These are phyloP conservation scores for Rhodotorula babjevae DNA, from an alignment of 768 basidiomycete genomes.

Conservation along the genomic window DNA sequence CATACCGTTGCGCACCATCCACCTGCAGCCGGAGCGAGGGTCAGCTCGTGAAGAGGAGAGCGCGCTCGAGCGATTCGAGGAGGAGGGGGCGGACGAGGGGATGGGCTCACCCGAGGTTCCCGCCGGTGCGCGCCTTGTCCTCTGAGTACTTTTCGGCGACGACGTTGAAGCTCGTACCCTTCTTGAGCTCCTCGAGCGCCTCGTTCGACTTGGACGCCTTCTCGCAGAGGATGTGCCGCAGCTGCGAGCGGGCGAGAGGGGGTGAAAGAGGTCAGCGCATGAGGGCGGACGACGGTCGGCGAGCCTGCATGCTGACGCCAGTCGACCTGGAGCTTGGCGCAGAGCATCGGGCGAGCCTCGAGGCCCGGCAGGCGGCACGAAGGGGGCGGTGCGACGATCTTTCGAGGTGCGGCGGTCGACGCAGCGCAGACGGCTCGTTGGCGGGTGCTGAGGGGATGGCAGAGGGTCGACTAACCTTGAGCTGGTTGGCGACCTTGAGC, in stretches of 20 bases:
- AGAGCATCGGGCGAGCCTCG: too few species aligned
- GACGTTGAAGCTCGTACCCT: slow-evolving; percentile 16
- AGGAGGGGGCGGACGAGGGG: not conserved
- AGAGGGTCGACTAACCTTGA: too few species aligned
- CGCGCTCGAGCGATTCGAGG: not conserved
- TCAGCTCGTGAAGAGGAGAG: too few species aligned
- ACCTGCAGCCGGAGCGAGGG: not conserved
- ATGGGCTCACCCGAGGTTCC: slow-evolving; percentile 8
- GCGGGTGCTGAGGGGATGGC: too few species aligned
- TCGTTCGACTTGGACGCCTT: slow-evolving; percentile 14
- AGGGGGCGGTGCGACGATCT: too few species aligned
- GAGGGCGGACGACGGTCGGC: too few species aligned
- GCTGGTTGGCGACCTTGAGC: too few species aligned
- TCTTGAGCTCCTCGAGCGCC: slow-evolving; percentile 13
- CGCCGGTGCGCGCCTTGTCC: slow-evolving; percentile 33
- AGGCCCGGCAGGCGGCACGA: too few species aligned
- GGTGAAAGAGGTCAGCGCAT: not conserved
- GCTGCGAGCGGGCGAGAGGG: not conserved
- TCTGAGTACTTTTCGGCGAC: slow-evolving; percentile 16
- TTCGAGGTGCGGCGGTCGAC: too few species aligned
- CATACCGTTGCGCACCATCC: slow-evolving; percentile 19
- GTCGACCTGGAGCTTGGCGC: too few species aligned
- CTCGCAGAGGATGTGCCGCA: slow-evolving; percentile 35
- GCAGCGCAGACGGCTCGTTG: too few species aligned
- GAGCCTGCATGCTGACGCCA: too few species aligned